Evolutionary conservation across 2,329 filamentous ascomycete species (phyloP).

Genomic region (Fusarium sarcochroum): DNA sequence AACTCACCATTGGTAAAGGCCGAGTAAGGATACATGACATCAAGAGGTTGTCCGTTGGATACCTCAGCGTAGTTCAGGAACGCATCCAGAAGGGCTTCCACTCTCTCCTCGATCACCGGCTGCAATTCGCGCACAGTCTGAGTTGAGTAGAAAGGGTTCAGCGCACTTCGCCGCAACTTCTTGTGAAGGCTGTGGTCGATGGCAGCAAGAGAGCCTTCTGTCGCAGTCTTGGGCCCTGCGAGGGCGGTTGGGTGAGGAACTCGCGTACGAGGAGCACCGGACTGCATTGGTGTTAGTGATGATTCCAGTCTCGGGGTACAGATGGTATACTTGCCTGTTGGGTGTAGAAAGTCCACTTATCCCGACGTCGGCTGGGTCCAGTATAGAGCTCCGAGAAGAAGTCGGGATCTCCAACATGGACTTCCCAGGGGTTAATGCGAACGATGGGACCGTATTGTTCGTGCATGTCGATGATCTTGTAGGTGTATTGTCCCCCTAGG

Average conservation of each 20-base stretch:
- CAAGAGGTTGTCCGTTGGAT: conserved; percentile 48
- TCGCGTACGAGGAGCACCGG: conserved; percentile 53
- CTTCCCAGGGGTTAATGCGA: conserved; percentile 58
- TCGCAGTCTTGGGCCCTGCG: conserved; percentile 32
- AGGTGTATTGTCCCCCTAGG: conserved; percentile 58
- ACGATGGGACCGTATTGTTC: conserved; percentile 58
- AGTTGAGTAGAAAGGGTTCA: conserved; percentile 56
- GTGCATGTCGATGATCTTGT: conserved; percentile 59
- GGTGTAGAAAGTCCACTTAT: conserved; percentile 55
- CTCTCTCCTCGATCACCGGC: conserved; percentile 55
- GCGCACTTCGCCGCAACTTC: conserved; percentile 51
- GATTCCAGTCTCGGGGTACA: background rate
- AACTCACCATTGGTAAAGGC: conserved; percentile 56
- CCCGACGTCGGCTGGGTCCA: conserved; percentile 48
- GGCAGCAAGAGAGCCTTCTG: conserved; percentile 55
- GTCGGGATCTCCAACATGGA: conserved; percentile 56
- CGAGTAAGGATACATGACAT: conserved; percentile 56
- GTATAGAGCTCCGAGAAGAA: conserved; percentile 59
- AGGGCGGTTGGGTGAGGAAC: conserved; percentile 30
- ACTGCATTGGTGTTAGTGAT: conserved; percentile 45
- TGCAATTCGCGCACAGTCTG: conserved; percentile 57
- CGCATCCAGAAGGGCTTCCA: conserved; percentile 52
- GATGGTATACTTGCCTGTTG: conserved; percentile 51
- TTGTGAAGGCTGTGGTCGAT: conserved; percentile 54
- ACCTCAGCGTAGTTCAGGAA: conserved; percentile 49